phyloP scores from a whole-genome alignment of 2,329 filamentous ascomycete genomes.

The Pseudogymnoascus sp. region DNA sequence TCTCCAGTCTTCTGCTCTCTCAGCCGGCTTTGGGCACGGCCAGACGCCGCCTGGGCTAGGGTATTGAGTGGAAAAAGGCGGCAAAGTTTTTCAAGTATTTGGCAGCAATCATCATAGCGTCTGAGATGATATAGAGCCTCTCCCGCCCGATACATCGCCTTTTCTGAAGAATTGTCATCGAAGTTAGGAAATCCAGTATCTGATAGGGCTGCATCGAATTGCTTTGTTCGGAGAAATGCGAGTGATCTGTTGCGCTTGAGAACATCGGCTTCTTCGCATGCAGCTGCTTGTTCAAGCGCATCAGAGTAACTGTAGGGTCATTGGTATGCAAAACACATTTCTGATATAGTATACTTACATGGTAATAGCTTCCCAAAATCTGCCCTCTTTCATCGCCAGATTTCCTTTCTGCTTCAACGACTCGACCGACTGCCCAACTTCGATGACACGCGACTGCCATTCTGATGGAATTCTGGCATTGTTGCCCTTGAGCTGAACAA shows the following conservation, averaged over 20 bases:
- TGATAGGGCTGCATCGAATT: slow-evolving; percentile 30
- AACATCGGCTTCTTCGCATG: slow-evolving; percentile 25
- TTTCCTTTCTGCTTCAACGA: slow-evolving; percentile 16
- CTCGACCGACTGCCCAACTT: slow-evolving; percentile 15
- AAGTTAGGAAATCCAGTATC: slow-evolving; percentile 27
- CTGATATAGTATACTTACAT: slow-evolving; percentile 15
- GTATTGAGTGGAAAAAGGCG: slow-evolving; percentile 24
- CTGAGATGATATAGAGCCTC: slow-evolving; percentile 32
- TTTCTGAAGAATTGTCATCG: slow-evolving; percentile 25
- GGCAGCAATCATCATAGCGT: slow-evolving; percentile 30
- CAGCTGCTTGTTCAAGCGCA: slow-evolving; percentile 18
- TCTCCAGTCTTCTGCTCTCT: slow-evolving; percentile 34
- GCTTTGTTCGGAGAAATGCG: slow-evolving; percentile 26
- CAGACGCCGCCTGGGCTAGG: slow-evolving; percentile 40
- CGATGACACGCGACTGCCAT: slow-evolving; percentile 32
- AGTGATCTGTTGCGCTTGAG: slow-evolving; percentile 31
- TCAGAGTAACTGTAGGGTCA: slow-evolving; percentile 18
- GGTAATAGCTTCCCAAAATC: slow-evolving; percentile 22
- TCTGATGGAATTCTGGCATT: slow-evolving; percentile 34
- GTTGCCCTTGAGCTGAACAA: slow-evolving; percentile 31
- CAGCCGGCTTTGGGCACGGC: slow-evolving; percentile 24
- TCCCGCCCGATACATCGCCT: slow-evolving; percentile 32
- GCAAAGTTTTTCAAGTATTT: slow-evolving; percentile 17
- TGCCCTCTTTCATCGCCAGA: slow-evolving; percentile 16
- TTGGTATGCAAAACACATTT: slow-evolving; percentile 25